A percentile compares a stretch with the other conserved stretches of the same genome.
Evolutionary conservation across 164 flowering plant species (phyloP).

Genomic region (Annona cherimola): DNA sequence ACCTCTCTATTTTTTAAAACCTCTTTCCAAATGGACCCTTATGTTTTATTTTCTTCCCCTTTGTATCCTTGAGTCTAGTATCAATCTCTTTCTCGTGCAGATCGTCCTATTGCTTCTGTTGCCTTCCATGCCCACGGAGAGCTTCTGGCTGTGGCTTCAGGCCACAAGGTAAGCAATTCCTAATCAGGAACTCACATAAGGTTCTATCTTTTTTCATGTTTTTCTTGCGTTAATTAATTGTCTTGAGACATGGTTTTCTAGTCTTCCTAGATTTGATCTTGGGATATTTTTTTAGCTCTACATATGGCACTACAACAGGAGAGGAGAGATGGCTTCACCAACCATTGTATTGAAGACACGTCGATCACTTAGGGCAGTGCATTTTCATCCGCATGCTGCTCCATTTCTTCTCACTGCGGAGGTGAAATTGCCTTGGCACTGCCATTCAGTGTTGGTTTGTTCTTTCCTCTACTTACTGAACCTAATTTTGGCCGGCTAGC

Average conservation of each 20-base stretch:
- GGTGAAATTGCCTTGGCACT: constrained; percentile 30
- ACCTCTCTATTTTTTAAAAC: too few species aligned
- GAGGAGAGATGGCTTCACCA: constrained; percentile 62
- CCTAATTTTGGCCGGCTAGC: constrained; percentile 16
- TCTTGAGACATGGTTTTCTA: background rate
- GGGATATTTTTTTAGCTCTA: constrained; percentile 42
- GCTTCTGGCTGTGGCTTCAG: constrained; percentile 93
- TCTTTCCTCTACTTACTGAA: constrained; percentile 4
- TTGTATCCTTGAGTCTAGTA: background rate
- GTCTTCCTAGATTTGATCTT: constrained; percentile 8
- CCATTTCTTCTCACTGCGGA: constrained; percentile 92
- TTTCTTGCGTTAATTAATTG: background rate
- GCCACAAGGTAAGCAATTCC: constrained; percentile 70
- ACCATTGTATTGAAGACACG: constrained; percentile 68
- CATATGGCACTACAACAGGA: constrained; percentile 81
- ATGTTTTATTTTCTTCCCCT: too few species aligned
- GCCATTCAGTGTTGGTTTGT: constrained; percentile 4
- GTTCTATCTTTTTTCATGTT: background rate
- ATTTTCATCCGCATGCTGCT: constrained; percentile 92
- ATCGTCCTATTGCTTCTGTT: constrained; percentile 93
- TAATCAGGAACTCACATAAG: background rate
- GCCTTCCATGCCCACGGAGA: constrained; percentile 97
- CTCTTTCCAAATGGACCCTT: too few species aligned
- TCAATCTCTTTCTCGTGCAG: constrained; percentile 30
- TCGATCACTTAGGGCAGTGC: constrained; percentile 96